Evolutionary conservation across 2,329 filamentous ascomycete genomes (phyloP).

Genomic region (Ascochyta fabae): DNA sequence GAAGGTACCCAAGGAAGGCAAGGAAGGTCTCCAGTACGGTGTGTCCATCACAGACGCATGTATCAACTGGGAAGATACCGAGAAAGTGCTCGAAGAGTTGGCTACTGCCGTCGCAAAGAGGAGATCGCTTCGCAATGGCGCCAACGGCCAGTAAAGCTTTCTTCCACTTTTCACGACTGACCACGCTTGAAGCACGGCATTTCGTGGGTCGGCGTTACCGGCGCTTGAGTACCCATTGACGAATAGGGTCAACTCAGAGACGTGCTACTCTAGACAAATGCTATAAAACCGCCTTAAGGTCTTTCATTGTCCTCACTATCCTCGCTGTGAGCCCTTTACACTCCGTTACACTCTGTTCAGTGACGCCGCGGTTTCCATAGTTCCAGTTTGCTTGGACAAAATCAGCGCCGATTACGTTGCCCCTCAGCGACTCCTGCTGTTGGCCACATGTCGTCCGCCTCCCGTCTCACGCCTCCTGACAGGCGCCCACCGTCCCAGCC

Average conservation of each 20-base stretch:
- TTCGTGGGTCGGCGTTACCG: conserved; percentile 35
- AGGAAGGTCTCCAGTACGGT: conserved; percentile 84
- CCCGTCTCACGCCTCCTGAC: not conserved
- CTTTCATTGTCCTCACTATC: no score
- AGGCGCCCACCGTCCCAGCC: not conserved
- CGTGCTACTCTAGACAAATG: not conserved
- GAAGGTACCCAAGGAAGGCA: conserved; percentile 88
- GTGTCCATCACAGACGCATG: conserved; percentile 98
- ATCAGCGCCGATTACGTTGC: not conserved
- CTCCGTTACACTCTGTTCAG: no score
- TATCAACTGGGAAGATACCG: conserved; percentile 92
- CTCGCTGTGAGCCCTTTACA: no score
- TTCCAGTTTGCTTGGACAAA: no score
- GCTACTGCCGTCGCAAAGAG: conserved; percentile 81
- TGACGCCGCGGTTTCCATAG: no score
- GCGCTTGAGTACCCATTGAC: conserved; percentile 10
- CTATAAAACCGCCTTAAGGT: no score
- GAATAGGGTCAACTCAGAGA: not conserved
- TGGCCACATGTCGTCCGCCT: not conserved
- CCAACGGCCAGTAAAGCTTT: conserved; percentile 35
- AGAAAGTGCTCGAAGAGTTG: conserved; percentile 75
- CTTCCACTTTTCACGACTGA: conserved; percentile 10
- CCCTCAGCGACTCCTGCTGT: not conserved
- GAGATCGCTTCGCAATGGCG: conserved; percentile 57
- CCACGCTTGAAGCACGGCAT: conserved; percentile 18